A percentile compares a stretch with the other conserved stretches of the same genome.
Conservation (phyloP, 129 eudicot species). For the Dittrichia graveolens region DNA sequence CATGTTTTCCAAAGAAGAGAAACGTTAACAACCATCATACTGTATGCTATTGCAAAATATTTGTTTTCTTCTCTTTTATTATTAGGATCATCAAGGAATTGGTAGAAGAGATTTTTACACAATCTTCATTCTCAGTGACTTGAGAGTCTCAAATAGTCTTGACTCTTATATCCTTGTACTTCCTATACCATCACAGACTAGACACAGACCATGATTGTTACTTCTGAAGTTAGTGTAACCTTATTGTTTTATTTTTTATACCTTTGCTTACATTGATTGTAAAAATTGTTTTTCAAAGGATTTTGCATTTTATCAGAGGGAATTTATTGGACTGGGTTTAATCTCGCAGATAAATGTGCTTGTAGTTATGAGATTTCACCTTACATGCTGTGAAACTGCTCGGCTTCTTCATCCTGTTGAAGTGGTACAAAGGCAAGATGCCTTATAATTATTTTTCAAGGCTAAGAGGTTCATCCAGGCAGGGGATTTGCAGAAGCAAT, state of each 20-base stretch:
- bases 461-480: conserved; percentile 44
- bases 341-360: conserved; percentile 36
- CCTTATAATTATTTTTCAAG: conserved; percentile 61
- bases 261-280: neutral
- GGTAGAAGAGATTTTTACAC: neutral
- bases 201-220: neutral
- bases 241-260: neutral
- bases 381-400: conserved; percentile 30
- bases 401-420: neutral
- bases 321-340: conserved; percentile 22
- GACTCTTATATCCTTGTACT: neutral
- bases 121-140: neutral
- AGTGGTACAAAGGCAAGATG: conserved; percentile 52
- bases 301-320: neutral
- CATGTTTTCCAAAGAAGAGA: neutral
- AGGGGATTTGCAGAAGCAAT: conserved; percentile 53
- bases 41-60: neutral
- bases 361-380: conserved; percentile 56
- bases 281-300: neutral
- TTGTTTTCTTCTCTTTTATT: neutral
- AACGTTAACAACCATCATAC: neutral
- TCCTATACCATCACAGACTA: neutral
- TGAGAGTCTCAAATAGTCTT: neutral
- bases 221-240: neutral
- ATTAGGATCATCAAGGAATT: neutral